Evolutionary conservation across 495 filamentous ascomycete genomes (phyloP).

Genomic region (Hapsidospora chrysogenum): DNA sequence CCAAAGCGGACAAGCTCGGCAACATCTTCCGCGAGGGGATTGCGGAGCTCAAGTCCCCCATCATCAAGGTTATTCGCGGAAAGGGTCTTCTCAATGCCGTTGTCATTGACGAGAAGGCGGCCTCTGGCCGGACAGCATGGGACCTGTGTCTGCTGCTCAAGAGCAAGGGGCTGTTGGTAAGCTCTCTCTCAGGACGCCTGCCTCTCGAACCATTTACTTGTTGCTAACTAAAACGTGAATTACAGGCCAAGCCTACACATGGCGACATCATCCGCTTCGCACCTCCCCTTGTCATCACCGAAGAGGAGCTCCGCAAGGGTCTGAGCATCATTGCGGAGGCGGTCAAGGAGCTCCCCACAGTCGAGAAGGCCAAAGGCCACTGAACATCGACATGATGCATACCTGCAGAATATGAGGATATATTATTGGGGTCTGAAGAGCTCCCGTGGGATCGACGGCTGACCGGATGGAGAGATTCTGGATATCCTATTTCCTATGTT

Average conservation of each 20-base stretch:
- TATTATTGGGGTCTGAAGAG: too few relatives aligned
- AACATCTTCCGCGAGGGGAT: conserved; percentile 72
- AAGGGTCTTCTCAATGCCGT: conserved; percentile 95
- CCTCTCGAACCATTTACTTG: neutral
- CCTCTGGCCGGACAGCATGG: conserved; percentile 82
- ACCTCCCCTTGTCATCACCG: conserved; percentile 71
- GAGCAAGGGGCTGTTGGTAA: conserved; percentile 83
- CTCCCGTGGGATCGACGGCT: too few relatives aligned
- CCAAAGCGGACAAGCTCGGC: conserved; percentile 64
- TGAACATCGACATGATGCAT: too few relatives aligned
- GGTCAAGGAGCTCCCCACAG: conserved; percentile 41
- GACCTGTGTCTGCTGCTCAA: conserved; percentile 93
- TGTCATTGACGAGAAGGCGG: conserved; percentile 82
- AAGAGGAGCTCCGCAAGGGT: conserved; percentile 67
- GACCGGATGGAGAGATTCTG: too few relatives aligned
- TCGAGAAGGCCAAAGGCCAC: conserved; percentile 8
- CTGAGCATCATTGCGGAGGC: conserved; percentile 61
- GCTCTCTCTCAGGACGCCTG: conserved; percentile 10
- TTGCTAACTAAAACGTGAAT: too few relatives aligned
- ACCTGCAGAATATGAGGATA: too few relatives aligned
- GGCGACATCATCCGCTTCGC: conserved; percentile 95
- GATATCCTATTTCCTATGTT: too few relatives aligned
- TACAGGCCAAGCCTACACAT: conserved; percentile 92
- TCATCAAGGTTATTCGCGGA: conserved; percentile 73
- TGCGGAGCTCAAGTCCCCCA: conserved; percentile 46